Conservation (phyloP, 1,139 yeast genomes). For the Casaregolazyma lundiana region DNA sequence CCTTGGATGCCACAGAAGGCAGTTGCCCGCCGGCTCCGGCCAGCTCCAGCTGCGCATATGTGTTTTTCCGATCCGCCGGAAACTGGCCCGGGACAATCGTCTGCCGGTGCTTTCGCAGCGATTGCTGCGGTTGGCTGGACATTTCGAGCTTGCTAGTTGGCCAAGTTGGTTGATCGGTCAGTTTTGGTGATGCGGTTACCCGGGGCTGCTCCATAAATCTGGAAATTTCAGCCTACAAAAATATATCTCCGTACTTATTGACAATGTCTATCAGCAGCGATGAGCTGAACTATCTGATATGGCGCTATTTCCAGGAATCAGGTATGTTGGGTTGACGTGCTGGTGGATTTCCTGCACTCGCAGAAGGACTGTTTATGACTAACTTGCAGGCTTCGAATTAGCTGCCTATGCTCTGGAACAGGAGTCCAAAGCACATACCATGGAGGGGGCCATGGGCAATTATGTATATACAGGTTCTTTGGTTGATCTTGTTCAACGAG, state of each 20-base stretch:
- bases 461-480: conserved; percentile 67
- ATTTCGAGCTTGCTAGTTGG: neutral
- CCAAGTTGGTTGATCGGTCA: neutral
- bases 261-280: conserved; percentile 75
- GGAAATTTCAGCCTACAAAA: neutral
- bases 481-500: conserved; percentile 79
- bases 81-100: conserved; percentile 25
- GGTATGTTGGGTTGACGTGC: conserved; percentile 39
- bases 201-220: neutral
- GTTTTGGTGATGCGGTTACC: neutral
- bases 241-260: neutral
- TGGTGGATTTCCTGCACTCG: neutral
- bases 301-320: conserved; percentile 90
- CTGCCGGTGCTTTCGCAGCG: conserved; percentile 31
- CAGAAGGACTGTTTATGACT: conserved; percentile 12
- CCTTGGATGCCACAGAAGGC: conserved; percentile 23
- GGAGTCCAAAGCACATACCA: conserved; percentile 58
- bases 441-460: conserved; percentile 49
- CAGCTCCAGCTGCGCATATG: conserved; percentile 23
- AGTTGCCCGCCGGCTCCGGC: conserved; percentile 19
- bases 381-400: conserved; percentile 46
- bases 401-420: conserved; percentile 80
- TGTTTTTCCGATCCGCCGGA: conserved; percentile 15
- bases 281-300: conserved; percentile 83
- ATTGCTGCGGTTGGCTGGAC: conserved; percentile 21